phyloP scores from a whole-genome alignment of 495 filamentous ascomycete genomes.

The Eremomyces bilateralis region DNA sequence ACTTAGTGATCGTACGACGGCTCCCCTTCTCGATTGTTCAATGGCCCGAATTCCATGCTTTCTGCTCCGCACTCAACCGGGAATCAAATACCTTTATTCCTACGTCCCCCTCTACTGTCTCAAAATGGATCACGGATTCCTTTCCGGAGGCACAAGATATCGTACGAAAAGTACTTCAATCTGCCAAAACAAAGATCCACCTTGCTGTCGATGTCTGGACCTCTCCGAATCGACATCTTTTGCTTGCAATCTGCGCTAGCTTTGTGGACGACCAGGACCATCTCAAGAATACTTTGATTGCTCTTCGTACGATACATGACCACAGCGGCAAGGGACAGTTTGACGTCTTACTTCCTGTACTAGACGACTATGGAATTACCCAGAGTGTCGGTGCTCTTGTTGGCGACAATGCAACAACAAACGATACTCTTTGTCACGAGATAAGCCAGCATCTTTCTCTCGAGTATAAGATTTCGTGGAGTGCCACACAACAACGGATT shows the following conservation, averaged over 20 bases:
- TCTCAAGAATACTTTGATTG: background rate
- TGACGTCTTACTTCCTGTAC: background rate
- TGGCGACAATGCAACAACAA: slow-evolving; percentile 1
- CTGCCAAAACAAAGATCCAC: background rate
- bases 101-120: background rate
- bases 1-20: background rate
- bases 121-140: background rate
- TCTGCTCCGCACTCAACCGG: background rate
- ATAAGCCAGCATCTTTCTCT: slow-evolving; percentile 1
- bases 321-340: background rate
- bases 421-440: slow-evolving; percentile 2
- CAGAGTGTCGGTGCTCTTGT: slow-evolving; percentile 2
- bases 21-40: background rate
- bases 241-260: background rate
- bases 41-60: background rate
- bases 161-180: too few species aligned
- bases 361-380: background rate
- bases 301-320: background rate
- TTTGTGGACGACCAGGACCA: background rate
- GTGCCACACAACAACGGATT: background rate
- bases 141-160: background rate
- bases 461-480: slow-evolving; percentile 1
- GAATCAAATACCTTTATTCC: background rate
- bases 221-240: background rate
- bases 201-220: background rate